Conservation (phyloP, 2,329 filamentous ascomycete genomes). For the Aureobasidium sp. region DNA sequence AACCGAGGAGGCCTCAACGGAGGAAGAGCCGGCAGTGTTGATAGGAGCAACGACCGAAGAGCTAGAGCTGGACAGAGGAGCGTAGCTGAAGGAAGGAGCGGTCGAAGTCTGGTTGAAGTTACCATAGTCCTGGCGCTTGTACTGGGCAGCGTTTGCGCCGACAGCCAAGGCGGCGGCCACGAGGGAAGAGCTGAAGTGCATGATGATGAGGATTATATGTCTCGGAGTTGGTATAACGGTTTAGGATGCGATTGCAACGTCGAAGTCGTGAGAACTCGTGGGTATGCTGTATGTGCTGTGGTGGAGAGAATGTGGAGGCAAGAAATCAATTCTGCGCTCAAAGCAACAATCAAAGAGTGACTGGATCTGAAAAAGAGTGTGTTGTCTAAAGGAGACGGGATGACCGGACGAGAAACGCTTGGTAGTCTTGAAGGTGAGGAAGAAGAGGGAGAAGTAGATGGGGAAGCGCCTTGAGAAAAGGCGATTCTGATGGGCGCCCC, state of each 20-base stretch:
- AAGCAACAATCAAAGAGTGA: constrained; percentile 25
- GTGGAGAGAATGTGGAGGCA: constrained; percentile 18
- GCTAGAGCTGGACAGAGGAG: constrained; percentile 17
- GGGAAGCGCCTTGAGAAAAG: constrained; percentile 9
- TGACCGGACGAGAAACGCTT: constrained; percentile 18
- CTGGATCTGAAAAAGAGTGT: constrained; percentile 27
- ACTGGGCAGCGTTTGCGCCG: constrained; percentile 14
- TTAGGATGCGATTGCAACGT: constrained; percentile 17
- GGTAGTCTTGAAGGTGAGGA: constrained; percentile 23
- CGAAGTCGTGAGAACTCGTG: constrained; percentile 15
- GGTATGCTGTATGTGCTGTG: constrained; percentile 1
- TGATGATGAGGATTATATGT: constrained; percentile 13
- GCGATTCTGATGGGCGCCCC: not conserved
- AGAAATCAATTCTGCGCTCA: constrained; percentile 19
- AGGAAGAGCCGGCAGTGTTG: constrained; percentile 16
- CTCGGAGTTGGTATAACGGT: constrained; percentile 2
- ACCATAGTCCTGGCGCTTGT: constrained; percentile 17
- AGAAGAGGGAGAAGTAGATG: constrained; percentile 15
- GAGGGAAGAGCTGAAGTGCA: constrained; percentile 19
- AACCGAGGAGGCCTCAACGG: constrained; percentile 15
- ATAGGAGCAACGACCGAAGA: constrained; percentile 18
- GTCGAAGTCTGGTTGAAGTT: constrained; percentile 15
- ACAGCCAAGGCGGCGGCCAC: constrained; percentile 17
- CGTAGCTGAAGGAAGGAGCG: constrained; percentile 10
- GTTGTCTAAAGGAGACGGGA: constrained; percentile 26